These are phyloP conservation scores for Salix arbutifolia DNA, from an alignment of 345 rosid genomes.

Conservation along the genomic window DNA sequence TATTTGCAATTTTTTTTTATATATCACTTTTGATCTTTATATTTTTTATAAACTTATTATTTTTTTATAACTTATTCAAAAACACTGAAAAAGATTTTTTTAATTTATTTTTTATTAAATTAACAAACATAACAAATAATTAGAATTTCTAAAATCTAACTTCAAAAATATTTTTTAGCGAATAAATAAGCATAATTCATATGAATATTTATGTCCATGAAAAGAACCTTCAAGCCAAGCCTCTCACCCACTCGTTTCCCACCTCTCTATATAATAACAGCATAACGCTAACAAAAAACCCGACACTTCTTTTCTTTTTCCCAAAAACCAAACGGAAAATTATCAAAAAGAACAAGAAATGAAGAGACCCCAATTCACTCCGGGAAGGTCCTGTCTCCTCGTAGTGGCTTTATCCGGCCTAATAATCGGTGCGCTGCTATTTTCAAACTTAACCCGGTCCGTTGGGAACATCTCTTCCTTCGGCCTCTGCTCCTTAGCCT, in stretches of 20 bases:
- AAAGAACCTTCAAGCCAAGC: neutral
- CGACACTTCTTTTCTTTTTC: neutral
- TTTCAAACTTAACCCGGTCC: constrained; percentile 37
- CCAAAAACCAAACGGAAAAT: neutral
- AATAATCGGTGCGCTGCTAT: constrained; percentile 38
- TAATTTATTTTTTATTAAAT: no score
- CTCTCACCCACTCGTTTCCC: neutral
- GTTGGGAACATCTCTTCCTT: constrained; percentile 30
- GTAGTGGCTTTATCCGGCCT: constrained; percentile 36
- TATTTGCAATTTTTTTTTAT: no score
- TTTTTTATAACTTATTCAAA: no score
- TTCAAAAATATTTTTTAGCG: no score
- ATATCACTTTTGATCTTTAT: no score
- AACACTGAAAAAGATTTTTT: no score
- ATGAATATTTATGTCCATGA: neutral
- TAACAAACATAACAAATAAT: no score
- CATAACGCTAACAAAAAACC: neutral
- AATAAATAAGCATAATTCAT: no score
- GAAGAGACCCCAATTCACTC: constrained; percentile 13
- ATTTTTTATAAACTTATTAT: no score
- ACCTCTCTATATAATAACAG: neutral
- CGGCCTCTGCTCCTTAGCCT: constrained; percentile 36
- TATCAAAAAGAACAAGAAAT: neutral
- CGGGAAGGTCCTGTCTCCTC: constrained; percentile 38
- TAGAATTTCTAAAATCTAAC: no score